Percentiles rank a stretch among this genome's conserved stretches.
Evolutionary conservation across 768 basidiomycete species (phyloP).

Genomic region (Panaeolus cyanescens): DNA sequence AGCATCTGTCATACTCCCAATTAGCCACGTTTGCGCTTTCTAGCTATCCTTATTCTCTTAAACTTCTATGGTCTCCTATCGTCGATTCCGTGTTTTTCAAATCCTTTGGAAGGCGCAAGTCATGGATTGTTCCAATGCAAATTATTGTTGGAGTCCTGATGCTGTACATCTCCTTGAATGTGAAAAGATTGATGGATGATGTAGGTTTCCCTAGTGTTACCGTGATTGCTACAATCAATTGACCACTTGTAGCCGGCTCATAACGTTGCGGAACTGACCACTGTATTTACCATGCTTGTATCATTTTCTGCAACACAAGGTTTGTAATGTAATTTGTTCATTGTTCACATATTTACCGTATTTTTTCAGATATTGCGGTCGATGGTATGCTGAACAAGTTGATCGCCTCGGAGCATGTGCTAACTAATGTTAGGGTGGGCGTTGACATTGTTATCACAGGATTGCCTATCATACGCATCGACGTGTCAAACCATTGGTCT

Average conservation of each 20-base stretch:
- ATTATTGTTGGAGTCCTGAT: constrained; percentile 82
- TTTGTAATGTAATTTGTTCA: constrained; percentile 27
- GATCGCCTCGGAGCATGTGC: not conserved
- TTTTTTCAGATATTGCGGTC: constrained; percentile 84
- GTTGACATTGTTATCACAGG: constrained; percentile 84
- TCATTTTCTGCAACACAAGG: constrained; percentile 98
- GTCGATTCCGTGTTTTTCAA: constrained; percentile 88
- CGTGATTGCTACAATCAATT: constrained; percentile 2
- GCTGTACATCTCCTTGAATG: constrained; percentile 75
- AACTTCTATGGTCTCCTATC: constrained; percentile 96
- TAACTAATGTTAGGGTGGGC: constrained; percentile 61
- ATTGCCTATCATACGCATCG: constrained; percentile 94
- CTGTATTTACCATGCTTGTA: constrained; percentile 86
- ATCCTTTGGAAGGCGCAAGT: constrained; percentile 90
- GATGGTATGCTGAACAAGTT: constrained; percentile 64
- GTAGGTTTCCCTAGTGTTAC: constrained; percentile 41
- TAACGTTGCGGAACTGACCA: constrained; percentile 75
- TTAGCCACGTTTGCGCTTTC: constrained; percentile 92
- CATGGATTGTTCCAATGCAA: constrained; percentile 99
- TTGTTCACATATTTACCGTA: constrained; percentile 10
- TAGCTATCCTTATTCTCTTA: constrained; percentile 95
- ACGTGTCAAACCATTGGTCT: constrained; percentile 98
- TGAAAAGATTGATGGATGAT: constrained; percentile 75
- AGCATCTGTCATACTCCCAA: constrained; percentile 96
- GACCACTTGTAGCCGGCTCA: constrained; percentile 66